Evolutionary conservation across 208 protist genomes (phyloP).

Genomic region (Wallacemonas sp.): DNA sequence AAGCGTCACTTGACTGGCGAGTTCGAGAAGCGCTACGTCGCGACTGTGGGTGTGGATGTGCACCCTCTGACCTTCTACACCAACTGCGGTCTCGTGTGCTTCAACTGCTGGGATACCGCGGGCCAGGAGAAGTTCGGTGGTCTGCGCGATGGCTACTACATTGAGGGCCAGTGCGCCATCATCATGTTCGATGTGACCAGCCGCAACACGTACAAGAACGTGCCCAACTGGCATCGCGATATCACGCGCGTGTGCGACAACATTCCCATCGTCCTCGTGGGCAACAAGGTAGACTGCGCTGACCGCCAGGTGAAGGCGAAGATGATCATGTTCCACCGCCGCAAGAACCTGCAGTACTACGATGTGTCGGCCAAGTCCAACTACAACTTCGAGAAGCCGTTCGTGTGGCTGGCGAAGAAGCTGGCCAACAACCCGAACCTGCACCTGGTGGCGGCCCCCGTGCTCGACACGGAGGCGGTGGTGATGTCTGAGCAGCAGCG

Average conservation of each 20-base stretch:
- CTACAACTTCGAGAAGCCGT: constrained; percentile 99
- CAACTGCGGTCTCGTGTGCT: constrained; percentile 97
- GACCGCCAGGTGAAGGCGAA: constrained; percentile 99
- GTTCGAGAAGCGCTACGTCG: constrained; percentile 99
- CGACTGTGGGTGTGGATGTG: constrained; percentile 96
- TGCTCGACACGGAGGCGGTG: constrained; percentile 74
- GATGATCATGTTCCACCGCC: constrained; percentile 99
- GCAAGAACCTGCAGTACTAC: constrained; percentile 99
- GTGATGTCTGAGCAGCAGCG: constrained; percentile 79
- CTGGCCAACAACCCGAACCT: constrained; percentile 96
- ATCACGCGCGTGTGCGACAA: constrained; percentile 99
- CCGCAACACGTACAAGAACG: constrained; percentile 99
- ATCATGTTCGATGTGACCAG: constrained; percentile 99
- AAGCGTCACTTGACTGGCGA: constrained; percentile 99
- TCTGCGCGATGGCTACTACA: constrained; percentile 99
- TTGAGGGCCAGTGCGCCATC: constrained; percentile 99
- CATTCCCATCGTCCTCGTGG: constrained; percentile 99
- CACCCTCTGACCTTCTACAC: constrained; percentile 99
- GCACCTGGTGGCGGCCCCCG: constrained; percentile 91
- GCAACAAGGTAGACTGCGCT: constrained; percentile 99
- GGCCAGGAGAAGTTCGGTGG: constrained; percentile 99
- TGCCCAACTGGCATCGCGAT: constrained; percentile 99
- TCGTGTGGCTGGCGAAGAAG: constrained; percentile 98
- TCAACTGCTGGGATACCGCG: constrained; percentile 99
- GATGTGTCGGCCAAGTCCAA: constrained; percentile 99